These are phyloP conservation scores for Cutaneotrichosporon cutaneum DNA, from an alignment of 1,284 basidiomycete genomes.

Conservation along the genomic window DNA sequence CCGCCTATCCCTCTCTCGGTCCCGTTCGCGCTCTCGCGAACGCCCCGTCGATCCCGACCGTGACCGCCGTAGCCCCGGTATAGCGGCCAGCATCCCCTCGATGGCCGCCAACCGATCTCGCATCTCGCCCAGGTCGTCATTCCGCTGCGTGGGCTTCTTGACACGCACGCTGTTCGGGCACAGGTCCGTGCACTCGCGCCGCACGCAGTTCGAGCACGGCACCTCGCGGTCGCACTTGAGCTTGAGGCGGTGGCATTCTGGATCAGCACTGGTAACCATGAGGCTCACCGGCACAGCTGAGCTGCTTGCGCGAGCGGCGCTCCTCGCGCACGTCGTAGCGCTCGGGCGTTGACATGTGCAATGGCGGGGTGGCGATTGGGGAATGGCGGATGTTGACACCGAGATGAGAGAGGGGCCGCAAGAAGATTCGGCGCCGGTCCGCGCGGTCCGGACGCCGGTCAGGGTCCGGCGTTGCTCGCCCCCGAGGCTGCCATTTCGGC, in stretches of 20 bases:
- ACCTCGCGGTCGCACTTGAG: constrained; percentile 39
- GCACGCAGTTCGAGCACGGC: constrained; percentile 41
- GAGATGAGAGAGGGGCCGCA: too few species aligned
- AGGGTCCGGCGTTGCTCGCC: too few species aligned
- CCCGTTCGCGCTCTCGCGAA: background rate
- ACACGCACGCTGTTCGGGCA: constrained; percentile 37
- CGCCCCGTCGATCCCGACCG: constrained; percentile 10
- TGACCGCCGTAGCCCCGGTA: constrained; percentile 9
- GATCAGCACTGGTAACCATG: background rate
- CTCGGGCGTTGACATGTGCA: constrained; percentile 1
- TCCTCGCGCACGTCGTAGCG: constrained; percentile 23
- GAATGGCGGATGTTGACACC: too few species aligned
- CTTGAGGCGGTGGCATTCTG: constrained; percentile 32
- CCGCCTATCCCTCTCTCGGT: background rate
- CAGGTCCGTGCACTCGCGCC: constrained; percentile 36
- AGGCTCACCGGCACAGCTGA: constrained; percentile 26
- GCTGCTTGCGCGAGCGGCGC: constrained; percentile 21
- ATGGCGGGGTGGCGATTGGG: background rate
- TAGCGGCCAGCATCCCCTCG: constrained; percentile 9
- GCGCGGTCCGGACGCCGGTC: too few species aligned
- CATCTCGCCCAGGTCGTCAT: constrained; percentile 26
- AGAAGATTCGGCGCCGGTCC: too few species aligned
- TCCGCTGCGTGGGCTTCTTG: constrained; percentile 21
- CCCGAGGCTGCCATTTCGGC: too few species aligned
- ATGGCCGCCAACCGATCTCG: constrained; percentile 27